phyloP scores from a whole-genome alignment of 306 rosid genomes.

The Inga laurina region DNA sequence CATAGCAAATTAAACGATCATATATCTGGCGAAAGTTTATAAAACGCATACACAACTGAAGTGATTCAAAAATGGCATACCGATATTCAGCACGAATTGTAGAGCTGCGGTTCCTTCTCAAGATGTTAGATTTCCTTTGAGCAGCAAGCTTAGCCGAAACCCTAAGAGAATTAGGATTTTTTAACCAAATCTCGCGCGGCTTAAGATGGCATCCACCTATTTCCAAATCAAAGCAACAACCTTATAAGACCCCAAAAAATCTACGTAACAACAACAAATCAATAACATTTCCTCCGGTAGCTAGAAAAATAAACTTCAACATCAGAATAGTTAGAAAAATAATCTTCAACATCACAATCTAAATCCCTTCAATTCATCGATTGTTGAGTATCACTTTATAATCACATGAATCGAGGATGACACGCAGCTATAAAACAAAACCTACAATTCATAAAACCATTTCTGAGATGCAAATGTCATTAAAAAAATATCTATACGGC shows the following conservation, averaged over 20 bases:
- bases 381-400: neutral
- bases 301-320: neutral
- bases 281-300: neutral
- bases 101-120: slow-evolving; percentile 44
- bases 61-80: slow-evolving; percentile 41
- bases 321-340: neutral
- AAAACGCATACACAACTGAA: neutral
- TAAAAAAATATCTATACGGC: too few species aligned
- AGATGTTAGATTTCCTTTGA: slow-evolving; percentile 49
- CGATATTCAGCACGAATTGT: slow-evolving; percentile 65
- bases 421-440: too few species aligned
- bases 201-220: slow-evolving; percentile 61
- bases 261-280: neutral
- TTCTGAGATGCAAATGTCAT: too few species aligned
- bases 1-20: neutral
- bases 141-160: slow-evolving; percentile 52
- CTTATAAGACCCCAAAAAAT: neutral
- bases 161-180: slow-evolving; percentile 42
- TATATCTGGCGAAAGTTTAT: neutral
- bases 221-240: slow-evolving; percentile 19
- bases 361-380: slow-evolving; percentile 4
- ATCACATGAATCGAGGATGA: neutral
- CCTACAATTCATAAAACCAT: too few species aligned
- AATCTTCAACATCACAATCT: neutral
- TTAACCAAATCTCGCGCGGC: slow-evolving; percentile 50